Base-by-base conservation (phyloP, 441 rosid species). In the Geranium incanum region DNA sequence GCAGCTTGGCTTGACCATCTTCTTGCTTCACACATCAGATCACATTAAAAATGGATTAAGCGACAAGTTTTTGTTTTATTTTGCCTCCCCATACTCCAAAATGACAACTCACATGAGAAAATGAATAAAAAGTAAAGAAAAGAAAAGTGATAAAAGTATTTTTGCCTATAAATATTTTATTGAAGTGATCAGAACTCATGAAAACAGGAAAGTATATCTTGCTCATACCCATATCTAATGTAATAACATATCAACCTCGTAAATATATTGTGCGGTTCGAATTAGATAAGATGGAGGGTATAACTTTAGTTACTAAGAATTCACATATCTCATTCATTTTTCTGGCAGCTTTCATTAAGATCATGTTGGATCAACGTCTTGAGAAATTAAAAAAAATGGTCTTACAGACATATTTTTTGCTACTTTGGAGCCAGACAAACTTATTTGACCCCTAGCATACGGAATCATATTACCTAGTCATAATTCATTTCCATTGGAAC, bases 1-100 rank as follows among this genome's bases (percentile, higher is more conserved):
- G 98, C 84, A 93, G 83, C 84, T 86, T 91, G 80, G 88, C 82
- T 85, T 93, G 94, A 84, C 98, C 99, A 92, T 95, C 99, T 83
- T 95, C 95, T 79, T 92, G 85, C 99, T 95, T 80, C 79, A 81
- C 48, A 75, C 71, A 79, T 81, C 70, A 78, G 74, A 83, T 79
- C 67, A 81, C 28, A 66, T 69, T 75, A 71, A 57, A 79, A 72
- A 28, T 33, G 68, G 69, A 67, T 71, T 55, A 79, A 77, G 79
- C 72, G 73, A 78, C 63, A 75, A 38, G 7, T 66, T 39, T 73
- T 9, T 41, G 66, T 15, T 57, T 64, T 4, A 7, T 15, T 39
- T 39, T 39, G 5, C 43, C 21, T 57, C 19, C 19, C 3, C 66
- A 23, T 23, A 62, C 1, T 28, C 67, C 37, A 63, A 9, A 23